Conservation (phyloP, 768 basidiomycete species). For the Suillus sp. region DNA sequence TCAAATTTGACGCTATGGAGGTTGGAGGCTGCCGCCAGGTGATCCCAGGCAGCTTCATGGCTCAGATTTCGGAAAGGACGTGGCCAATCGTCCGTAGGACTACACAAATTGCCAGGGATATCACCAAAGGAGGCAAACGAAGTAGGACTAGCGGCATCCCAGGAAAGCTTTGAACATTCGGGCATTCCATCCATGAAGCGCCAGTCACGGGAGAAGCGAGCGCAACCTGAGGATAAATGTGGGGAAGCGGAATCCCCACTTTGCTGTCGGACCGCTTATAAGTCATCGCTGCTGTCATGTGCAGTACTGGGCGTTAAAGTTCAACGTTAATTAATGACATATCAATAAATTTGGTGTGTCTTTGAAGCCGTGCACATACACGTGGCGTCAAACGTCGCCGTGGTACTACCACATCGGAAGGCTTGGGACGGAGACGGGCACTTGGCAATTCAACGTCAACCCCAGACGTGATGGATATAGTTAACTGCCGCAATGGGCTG, state of each 20-base stretch:
- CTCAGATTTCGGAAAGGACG: conserved; percentile 55
- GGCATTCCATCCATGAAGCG: conserved; percentile 22
- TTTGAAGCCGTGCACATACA: conserved; percentile 25
- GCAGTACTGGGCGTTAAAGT: conserved; percentile 26
- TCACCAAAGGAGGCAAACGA: conserved; percentile 58
- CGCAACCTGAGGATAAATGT: conserved; percentile 12
- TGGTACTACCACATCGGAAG: conserved; percentile 13
- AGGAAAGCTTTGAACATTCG: conserved; percentile 18
- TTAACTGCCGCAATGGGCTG: conserved; percentile 13
- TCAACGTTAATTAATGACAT: conserved; percentile 15
- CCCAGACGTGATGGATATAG: conserved; percentile 14
- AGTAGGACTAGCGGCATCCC: conserved; percentile 20
- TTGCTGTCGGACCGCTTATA: conserved; percentile 24
- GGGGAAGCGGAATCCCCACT: conserved; percentile 13
- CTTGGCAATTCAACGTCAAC: conserved; percentile 5
- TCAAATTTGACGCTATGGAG: conserved; percentile 49
- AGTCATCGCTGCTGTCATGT: conserved; percentile 33
- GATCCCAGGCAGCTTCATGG: conserved; percentile 54
- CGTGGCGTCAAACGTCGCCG: conserved; percentile 26
- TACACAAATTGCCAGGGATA: conserved; percentile 62
- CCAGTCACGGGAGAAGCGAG: conserved; percentile 7
- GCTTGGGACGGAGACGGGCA: conserved; percentile 9
- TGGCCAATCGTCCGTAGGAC: conserved; percentile 69
- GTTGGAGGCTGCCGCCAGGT: conserved; percentile 51
- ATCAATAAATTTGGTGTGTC: conserved; percentile 24